A percentile compares a stretch with the other conserved stretches of the same genome.
These are phyloP conservation scores for Funneliformis mosseae DNA, from an alignment of 192 early-diverging fungal species.

Conservation along the genomic window DNA sequence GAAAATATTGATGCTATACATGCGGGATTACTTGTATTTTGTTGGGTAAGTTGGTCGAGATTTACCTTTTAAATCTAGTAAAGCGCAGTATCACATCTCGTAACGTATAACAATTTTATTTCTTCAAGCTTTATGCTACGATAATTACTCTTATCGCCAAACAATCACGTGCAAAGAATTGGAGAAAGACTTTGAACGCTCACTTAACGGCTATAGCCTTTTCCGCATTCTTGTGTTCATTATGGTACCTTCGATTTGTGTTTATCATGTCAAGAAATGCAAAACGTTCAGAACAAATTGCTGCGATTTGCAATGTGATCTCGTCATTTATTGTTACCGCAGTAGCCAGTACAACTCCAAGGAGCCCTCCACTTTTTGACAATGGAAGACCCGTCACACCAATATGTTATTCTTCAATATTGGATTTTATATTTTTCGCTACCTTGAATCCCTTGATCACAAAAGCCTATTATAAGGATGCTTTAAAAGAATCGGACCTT, in stretches of 20 bases:
- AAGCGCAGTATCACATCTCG: background rate
- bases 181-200: constrained; percentile 40
- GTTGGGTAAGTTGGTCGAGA: constrained; percentile 12
- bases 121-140: background rate
- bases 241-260: constrained; percentile 20
- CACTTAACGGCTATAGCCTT: constrained; percentile 37
- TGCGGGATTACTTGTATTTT: background rate
- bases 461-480: constrained; percentile 26
- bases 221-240: constrained; percentile 23
- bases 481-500: constrained; percentile 33
- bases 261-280: background rate
- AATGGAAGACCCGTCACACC: constrained; percentile 34
- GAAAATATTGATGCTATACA: background rate
- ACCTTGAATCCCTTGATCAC: constrained; percentile 34
- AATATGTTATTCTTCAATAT: constrained; percentile 37
- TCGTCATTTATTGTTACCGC: constrained; percentile 3
- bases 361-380: constrained; percentile 38
- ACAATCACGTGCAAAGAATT: background rate
- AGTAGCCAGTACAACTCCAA: constrained; percentile 35
- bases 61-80: background rate
- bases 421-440: constrained; percentile 35
- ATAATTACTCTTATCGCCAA: background rate
- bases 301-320: background rate
- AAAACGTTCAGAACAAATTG: background rate
- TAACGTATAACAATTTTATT: background rate